A percentile compares a stretch with the other conserved stretches of the same genome.
phyloP scores from a whole-genome alignment of 106 monocot genomes.

The Dactylorhiza incarnata region DNA sequence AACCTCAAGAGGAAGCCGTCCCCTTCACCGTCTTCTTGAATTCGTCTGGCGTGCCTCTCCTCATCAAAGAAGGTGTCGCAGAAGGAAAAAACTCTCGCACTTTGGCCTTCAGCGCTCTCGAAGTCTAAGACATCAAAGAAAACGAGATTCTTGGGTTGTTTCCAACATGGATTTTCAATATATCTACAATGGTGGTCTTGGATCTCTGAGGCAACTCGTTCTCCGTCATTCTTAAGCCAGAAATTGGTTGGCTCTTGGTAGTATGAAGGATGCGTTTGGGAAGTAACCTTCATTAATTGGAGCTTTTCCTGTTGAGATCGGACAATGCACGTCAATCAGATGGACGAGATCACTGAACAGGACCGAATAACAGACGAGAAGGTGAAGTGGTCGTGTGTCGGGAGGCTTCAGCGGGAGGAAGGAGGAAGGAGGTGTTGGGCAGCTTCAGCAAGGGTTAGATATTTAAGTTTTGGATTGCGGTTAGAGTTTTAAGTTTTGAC shows the following conservation, averaged over 20 bases:
- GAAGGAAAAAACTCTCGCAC: neutral
- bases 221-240: conserved; percentile 42
- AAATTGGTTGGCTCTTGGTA: conserved; percentile 34
- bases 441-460: too few species aligned
- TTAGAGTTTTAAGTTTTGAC: too few species aligned
- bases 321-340: conserved; percentile 26
- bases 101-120: conserved; percentile 16
- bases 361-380: too few species aligned
- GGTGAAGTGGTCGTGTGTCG: too few species aligned
- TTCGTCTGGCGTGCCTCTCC: conserved; percentile 6
- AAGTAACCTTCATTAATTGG: conserved; percentile 64
- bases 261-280: conserved; percentile 62
- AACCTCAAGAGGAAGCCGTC: too few species aligned
- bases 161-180: conserved; percentile 41
- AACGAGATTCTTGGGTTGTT: conserved; percentile 41
- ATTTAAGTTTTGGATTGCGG: too few species aligned
- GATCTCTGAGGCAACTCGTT: conserved; percentile 89
- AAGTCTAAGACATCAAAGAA: conserved; percentile 50
- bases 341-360: too few species aligned
- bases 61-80: conserved; percentile 29
- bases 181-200: conserved; percentile 36
- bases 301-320: conserved; percentile 45
- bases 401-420: too few species aligned
- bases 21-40: conserved; percentile 34
- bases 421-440: too few species aligned